A percentile compares a stretch with the other conserved stretches of the same genome.
These are phyloP conservation scores for Mortierella sp. DNA, from an alignment of 371 early-diverging fungal genomes.

Conservation along the genomic window DNA sequence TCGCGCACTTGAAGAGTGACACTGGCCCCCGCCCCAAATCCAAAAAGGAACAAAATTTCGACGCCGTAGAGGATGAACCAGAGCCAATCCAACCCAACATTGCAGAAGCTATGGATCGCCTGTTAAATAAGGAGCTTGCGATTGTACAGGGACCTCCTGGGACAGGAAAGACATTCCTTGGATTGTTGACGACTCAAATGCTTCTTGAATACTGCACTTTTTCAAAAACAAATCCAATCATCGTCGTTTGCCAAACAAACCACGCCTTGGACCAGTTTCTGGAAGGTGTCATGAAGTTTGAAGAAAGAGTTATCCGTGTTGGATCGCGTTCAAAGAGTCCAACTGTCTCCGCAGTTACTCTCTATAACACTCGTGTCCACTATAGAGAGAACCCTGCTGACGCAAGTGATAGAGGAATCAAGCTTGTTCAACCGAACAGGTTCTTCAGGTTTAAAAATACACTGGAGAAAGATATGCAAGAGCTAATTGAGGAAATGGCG, in stretches of 20 bases:
- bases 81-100: slow-evolving; percentile 50
- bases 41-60: neutral
- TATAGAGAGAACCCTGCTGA: slow-evolving; percentile 41
- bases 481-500: slow-evolving; percentile 56
- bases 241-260: slow-evolving; percentile 77
- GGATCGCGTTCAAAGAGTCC: slow-evolving; percentile 70
- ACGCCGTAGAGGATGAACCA: neutral
- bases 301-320: slow-evolving; percentile 65
- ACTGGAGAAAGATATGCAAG: slow-evolving; percentile 53
- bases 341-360: slow-evolving; percentile 50
- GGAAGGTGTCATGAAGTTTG: slow-evolving; percentile 62
- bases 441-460: slow-evolving; percentile 55
- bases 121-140: slow-evolving; percentile 62
- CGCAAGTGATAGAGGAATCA: slow-evolving; percentile 32
- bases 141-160: slow-evolving; percentile 80
- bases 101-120: slow-evolving; percentile 62
- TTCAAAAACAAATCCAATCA: slow-evolving; percentile 60
- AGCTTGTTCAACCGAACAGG: slow-evolving; percentile 4
- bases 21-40: neutral
- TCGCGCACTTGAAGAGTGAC: slow-evolving; percentile 16
- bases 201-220: slow-evolving; percentile 57
- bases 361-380: slow-evolving; percentile 59
- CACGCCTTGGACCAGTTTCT: slow-evolving; percentile 83
- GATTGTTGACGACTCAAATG: slow-evolving; percentile 67
- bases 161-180: slow-evolving; percentile 78